Evolutionary conservation across 495 filamentous ascomycete genomes (phyloP), one percentile per base, ranked within the genome.

Genomic region (Aspergillus asperescens): DNA sequence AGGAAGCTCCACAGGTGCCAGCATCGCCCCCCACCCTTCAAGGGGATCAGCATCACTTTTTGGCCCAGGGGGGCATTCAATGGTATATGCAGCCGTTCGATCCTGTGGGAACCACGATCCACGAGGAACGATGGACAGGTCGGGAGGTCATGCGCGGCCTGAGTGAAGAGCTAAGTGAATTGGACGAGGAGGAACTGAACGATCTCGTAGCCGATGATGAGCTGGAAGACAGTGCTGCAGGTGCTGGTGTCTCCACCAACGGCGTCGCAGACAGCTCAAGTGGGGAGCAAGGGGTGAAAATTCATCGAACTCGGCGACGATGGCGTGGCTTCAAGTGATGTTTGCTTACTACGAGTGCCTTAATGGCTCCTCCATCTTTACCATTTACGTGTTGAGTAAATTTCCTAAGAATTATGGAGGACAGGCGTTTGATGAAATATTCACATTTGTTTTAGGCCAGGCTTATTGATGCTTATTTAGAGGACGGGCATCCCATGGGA

Each of bases 11-110:
- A 38, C 54, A 56, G 38, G 47, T 52, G 18, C 72, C 71, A 28
- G 58, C 68, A 31, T 75, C 71, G n/a, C 77, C 75, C 9, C 56
- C 69, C 19, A 77, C 68, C 55, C 71, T 67, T 25, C 71, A 74
- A 44, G 74, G 74, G 25, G 74, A 82, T 24, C 72, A 80, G 35
- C 67, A 75, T 8, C 76, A 81, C 15, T 71, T 77, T 4, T 69
- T 93, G 27, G 75, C 79, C 4, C 72, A 84, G 42, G 90, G 90
- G 40, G 90, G 90, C 10, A 76, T 92, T 6, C 84, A 87, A 9
- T 95, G 91, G 90, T 96, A 94, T 70, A 81, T 95, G 60, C 76
- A 89, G 55, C 79, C 81, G 9, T 92, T 93, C 60, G 82, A 92
- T 31, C 87, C 86, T 0, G 63, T 79, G 45, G 90, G 92, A 15